Percentiles rank a stretch among this genome's conserved stretches.
These are phyloP conservation scores for Eucalyptus pumila DNA, from an alignment of 345 rosid genomes.

Conservation along the genomic window DNA sequence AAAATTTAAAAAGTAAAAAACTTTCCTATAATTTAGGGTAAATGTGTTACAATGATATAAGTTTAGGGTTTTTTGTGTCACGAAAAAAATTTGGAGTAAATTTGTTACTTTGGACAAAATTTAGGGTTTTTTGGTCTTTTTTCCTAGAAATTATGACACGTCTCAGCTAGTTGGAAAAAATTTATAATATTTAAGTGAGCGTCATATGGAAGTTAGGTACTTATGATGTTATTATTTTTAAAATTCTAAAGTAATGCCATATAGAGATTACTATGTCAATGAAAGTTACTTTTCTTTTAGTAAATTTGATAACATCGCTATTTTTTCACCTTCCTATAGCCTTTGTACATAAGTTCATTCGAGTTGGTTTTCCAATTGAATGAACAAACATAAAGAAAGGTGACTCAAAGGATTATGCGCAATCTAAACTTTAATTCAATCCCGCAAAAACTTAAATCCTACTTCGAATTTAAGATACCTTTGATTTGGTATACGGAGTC, in stretches of 20 bases:
- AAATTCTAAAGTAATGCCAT: neutral
- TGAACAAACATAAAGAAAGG: neutral
- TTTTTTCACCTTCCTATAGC: neutral
- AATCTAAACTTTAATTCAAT: neutral
- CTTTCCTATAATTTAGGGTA: too few species aligned
- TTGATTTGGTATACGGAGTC: neutral
- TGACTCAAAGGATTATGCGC: neutral
- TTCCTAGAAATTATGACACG: neutral
- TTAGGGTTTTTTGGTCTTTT: too few species aligned
- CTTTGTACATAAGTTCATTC: neutral
- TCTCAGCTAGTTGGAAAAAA: neutral
- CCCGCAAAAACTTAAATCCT: neutral
- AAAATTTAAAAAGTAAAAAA: too few species aligned
- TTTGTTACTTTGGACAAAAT: rapidly evolving
- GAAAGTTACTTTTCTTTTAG: neutral
- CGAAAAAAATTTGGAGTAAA: too few species aligned
- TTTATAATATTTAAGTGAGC: too few species aligned
- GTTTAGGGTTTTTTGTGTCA: rapidly evolving
- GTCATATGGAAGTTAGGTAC: rapidly evolving
- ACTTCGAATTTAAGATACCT: neutral
- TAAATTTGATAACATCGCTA: neutral
- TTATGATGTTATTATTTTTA: neutral
- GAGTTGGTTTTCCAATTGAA: neutral
- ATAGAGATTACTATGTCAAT: neutral
- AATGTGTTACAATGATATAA: too few species aligned